phyloP scores from a whole-genome alignment of 208 protist species.

The Angomonas ambiguus region DNA sequence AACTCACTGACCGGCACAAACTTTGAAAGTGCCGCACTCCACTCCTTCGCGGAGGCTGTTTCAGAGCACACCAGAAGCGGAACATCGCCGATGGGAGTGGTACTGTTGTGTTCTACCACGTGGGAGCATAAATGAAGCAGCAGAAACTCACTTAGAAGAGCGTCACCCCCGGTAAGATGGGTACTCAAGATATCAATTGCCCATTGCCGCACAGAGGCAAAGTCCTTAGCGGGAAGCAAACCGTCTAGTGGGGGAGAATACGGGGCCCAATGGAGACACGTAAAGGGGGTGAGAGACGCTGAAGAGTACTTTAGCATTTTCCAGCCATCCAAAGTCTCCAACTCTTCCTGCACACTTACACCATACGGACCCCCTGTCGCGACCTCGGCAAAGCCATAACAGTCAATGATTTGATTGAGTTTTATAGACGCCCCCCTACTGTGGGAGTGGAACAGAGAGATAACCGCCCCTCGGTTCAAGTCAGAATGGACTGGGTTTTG shows the following conservation, averaged over 20 bases:
- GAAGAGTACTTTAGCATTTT: neutral
- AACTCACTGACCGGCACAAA: constrained; percentile 59
- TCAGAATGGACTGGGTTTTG: neutral
- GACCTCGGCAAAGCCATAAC: neutral
- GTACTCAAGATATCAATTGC: neutral
- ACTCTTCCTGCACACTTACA: neutral
- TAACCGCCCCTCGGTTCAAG: neutral
- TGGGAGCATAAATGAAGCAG: constrained; percentile 64
- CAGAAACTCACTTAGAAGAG: constrained; percentile 56
- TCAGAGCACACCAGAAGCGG: constrained; percentile 49
- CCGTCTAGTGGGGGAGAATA: neutral
- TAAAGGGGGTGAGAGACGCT: neutral
- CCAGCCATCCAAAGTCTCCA: neutral
- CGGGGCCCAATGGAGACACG: neutral
- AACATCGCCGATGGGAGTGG: constrained; percentile 69
- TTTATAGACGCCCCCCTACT: constrained; percentile 44
- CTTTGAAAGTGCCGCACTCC: constrained; percentile 34
- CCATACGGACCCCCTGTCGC: neutral
- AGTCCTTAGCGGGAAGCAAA: neutral
- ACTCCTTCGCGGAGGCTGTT: constrained; percentile 23
- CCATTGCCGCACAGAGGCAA: neutral
- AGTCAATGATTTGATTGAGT: constrained; percentile 5
- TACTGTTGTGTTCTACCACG: constrained; percentile 37
- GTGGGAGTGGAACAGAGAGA: neutral
- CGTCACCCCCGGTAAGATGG: constrained; percentile 48